A percentile compares a stretch with the other conserved stretches of the same genome.
phyloP scores from a whole-genome alignment of 2,329 filamentous ascomycete genomes.

The Botrytis galanthina region DNA sequence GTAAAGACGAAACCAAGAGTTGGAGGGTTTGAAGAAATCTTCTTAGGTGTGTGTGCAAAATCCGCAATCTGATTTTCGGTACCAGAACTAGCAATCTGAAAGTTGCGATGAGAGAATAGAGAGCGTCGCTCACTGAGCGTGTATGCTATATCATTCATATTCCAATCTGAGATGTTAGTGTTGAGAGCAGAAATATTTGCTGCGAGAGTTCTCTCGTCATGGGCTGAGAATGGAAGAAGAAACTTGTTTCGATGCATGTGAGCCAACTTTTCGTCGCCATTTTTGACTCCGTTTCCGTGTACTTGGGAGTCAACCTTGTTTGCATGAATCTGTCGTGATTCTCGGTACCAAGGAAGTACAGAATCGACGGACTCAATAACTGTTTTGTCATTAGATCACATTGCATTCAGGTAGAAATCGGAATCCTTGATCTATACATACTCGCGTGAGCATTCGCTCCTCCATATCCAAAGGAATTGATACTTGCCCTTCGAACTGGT shows the following conservation, averaged over 20 bases:
- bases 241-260: background rate
- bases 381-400: too few relatives aligned
- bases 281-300: background rate
- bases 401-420: too few relatives aligned
- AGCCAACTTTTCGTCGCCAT: background rate
- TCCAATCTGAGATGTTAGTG: background rate
- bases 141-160: background rate
- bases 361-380: too few relatives aligned
- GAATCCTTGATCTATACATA: conserved; percentile 10
- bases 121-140: background rate
- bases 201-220: background rate
- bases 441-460: conserved; percentile 40
- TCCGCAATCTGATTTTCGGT: too few relatives aligned
- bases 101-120: background rate
- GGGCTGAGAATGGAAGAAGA: conserved; percentile 5
- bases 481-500: background rate
- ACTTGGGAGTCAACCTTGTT: too few relatives aligned
- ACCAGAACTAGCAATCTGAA: background rate
- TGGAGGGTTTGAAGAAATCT: background rate
- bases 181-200: background rate
- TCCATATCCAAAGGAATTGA: conserved; percentile 41
- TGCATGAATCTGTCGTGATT: too few relatives aligned
- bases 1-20: conserved; percentile 23
- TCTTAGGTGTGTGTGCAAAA: too few relatives aligned
- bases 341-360: too few relatives aligned